Conservation (phyloP, 2,329 filamentous ascomycete genomes). For the Alternaria postmessia region DNA sequence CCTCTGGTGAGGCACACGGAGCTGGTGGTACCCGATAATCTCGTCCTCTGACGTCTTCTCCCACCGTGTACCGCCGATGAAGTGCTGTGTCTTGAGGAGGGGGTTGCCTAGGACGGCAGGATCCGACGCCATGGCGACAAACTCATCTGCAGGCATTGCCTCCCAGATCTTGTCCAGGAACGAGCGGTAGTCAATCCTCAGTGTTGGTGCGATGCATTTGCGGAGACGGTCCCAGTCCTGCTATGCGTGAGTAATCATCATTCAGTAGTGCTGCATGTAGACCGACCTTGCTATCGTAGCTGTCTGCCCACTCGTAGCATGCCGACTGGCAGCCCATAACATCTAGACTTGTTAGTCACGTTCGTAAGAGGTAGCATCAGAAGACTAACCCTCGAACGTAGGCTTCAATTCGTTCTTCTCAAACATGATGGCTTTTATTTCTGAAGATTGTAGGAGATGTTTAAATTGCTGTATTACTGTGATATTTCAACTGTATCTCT, state of each 20-base stretch:
- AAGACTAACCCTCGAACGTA: constrained; percentile 45
- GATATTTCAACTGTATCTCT: constrained; percentile 2
- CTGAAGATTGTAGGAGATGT: neutral
- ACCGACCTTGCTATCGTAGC: constrained; percentile 67
- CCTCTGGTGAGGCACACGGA: constrained; percentile 66
- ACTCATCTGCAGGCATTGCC: constrained; percentile 63
- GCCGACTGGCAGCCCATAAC: constrained; percentile 60
- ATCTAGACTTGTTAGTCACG: constrained; percentile 47
- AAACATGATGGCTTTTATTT: constrained; percentile 35
- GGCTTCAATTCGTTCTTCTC: constrained; percentile 41
- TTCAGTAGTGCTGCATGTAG: neutral
- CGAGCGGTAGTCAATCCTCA: constrained; percentile 73
- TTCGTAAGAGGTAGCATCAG: neutral
- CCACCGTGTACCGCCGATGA: constrained; percentile 63
- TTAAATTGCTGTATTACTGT: constrained; percentile 1
- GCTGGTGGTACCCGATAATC: constrained; percentile 64
- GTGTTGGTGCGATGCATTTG: constrained; percentile 69
- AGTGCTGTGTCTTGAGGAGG: constrained; percentile 65
- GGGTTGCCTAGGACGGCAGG: constrained; percentile 63
- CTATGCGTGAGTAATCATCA: constrained; percentile 6
- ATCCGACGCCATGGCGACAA: constrained; percentile 62
- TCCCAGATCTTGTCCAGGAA: constrained; percentile 65
- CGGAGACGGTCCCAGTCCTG: constrained; percentile 67
- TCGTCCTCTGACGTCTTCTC: constrained; percentile 58
- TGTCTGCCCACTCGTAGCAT: constrained; percentile 70